These are phyloP conservation scores for Allomyces arbusculus DNA, from an alignment of 192 early-diverging fungal species.

Conservation along the genomic window DNA sequence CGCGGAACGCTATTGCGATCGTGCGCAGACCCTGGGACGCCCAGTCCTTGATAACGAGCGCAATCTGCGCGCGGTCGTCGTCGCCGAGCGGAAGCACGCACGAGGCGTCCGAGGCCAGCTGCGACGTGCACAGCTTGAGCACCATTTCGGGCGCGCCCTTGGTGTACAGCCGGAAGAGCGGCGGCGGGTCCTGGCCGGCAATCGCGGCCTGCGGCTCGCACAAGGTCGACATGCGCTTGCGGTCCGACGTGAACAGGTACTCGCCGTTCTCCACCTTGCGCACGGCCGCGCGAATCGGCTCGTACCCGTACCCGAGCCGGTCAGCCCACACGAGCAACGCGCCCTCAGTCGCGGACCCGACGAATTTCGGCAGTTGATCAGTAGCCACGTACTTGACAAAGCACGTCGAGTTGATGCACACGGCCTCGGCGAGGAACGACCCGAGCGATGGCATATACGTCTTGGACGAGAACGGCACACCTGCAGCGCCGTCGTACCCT, in stretches of 20 bases:
- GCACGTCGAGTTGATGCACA: slow-evolving; percentile 31
- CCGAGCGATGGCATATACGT: slow-evolving; percentile 14
- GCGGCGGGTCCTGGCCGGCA: background rate
- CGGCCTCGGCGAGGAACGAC: slow-evolving; percentile 18
- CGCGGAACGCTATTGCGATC: slow-evolving; percentile 26
- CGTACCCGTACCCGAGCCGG: slow-evolving; percentile 26
- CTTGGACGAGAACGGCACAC: slow-evolving; percentile 12
- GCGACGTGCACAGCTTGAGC: slow-evolving; percentile 25
- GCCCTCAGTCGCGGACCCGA: slow-evolving; percentile 36
- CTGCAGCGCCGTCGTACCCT: slow-evolving; percentile 25
- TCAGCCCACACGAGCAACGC: slow-evolving; percentile 24
- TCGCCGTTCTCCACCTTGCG: slow-evolving; percentile 26
- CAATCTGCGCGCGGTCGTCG: slow-evolving; percentile 10
- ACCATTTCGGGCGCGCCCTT: slow-evolving; percentile 41
- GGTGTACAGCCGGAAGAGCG: slow-evolving; percentile 24
- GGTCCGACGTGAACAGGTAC: slow-evolving; percentile 32
- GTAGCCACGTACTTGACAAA: slow-evolving; percentile 28
- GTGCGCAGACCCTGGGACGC: slow-evolving; percentile 34
- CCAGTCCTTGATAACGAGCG: slow-evolving; percentile 27
- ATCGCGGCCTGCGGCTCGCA: slow-evolving; percentile 9
- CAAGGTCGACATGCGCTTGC: slow-evolving; percentile 34
- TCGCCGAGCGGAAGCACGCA: slow-evolving; percentile 8
- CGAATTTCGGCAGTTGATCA: slow-evolving; percentile 16
- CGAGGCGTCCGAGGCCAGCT: slow-evolving; percentile 13
- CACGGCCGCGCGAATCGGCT: slow-evolving; percentile 12